A percentile compares a stretch with the other conserved stretches of the same genome.
phyloP scores from a whole-genome alignment of 2,329 filamentous ascomycete species.

The Lachnellula occidentalis region DNA sequence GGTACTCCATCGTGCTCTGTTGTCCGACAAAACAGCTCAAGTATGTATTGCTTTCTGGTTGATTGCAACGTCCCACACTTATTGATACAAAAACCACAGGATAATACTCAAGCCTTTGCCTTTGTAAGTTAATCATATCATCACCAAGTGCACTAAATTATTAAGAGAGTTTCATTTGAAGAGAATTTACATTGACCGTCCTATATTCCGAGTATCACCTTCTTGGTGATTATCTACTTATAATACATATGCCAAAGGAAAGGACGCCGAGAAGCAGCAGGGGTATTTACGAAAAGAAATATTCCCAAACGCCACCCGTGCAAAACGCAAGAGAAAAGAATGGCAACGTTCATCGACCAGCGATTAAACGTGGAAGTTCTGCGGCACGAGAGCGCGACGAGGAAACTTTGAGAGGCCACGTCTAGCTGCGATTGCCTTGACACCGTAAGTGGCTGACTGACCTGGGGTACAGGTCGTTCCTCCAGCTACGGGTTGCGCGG shows the following conservation, averaged over 20 bases:
- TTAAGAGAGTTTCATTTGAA: no score
- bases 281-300: constrained; percentile 24
- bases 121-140: no score
- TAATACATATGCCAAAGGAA: not conserved
- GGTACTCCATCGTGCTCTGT: no score
- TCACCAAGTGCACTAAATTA: no score
- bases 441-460: constrained; percentile 35
- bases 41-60: no score
- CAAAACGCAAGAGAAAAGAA: constrained; percentile 13
- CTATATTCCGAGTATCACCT: not conserved
- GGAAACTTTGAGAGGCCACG: constrained; percentile 25
- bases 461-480: constrained; percentile 44
- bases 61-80: no score
- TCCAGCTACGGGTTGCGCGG: constrained; percentile 35
- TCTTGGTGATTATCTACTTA: not conserved
- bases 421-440: constrained; percentile 28
- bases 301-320: constrained; percentile 11
- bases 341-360: constrained; percentile 20
- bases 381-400: constrained; percentile 20
- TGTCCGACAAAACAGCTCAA: no score
- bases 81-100: no score
- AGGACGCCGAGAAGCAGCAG: not conserved
- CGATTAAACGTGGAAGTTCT: constrained; percentile 12
- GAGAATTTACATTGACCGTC: no score
- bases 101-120: no score